A percentile compares a stretch with the other conserved stretches of the same genome.
phyloP scores from a whole-genome alignment of 2,329 filamentous ascomycete species.

The Talaromyces albobiverticillius region DNA sequence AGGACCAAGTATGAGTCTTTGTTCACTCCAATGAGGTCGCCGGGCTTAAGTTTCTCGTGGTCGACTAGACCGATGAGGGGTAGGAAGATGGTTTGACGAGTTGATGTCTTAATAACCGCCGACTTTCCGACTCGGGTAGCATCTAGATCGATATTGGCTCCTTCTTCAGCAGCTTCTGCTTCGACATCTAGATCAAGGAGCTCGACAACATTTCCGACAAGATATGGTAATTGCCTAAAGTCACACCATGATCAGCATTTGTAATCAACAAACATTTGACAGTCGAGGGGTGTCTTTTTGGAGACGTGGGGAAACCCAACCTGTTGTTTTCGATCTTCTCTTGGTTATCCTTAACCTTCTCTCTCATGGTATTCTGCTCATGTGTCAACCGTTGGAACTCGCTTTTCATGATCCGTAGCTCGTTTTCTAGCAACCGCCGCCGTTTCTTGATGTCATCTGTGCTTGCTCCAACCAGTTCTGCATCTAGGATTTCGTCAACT shows the following conservation, averaged over 20 bases:
- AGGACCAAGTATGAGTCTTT: slow-evolving; percentile 98
- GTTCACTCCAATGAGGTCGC: slow-evolving; percentile 95
- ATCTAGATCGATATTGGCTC: slow-evolving; percentile 97
- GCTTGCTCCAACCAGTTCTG: slow-evolving; percentile 87
- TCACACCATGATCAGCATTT: slow-evolving; percentile 1
- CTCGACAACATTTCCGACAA: slow-evolving; percentile 97
- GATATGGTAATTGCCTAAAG: slow-evolving; percentile 87
- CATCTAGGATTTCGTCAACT: slow-evolving; percentile 81
- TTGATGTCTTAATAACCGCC: slow-evolving; percentile 98
- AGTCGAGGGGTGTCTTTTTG: background rate
- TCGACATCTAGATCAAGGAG: slow-evolving; percentile 94
- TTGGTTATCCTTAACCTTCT: slow-evolving; percentile 98
- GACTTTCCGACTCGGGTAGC: slow-evolving; percentile 96
- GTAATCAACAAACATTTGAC: slow-evolving; percentile 2
- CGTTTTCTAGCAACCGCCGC: slow-evolving; percentile 90
- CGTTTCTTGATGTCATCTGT: slow-evolving; percentile 93
- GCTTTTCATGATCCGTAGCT: slow-evolving; percentile 97
- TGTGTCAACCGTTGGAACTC: slow-evolving; percentile 91
- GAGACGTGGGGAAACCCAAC: slow-evolving; percentile 56
- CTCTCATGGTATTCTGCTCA: slow-evolving; percentile 92
- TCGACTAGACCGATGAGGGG: slow-evolving; percentile 96
- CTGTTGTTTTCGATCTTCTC: slow-evolving; percentile 99
- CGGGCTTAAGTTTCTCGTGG: slow-evolving; percentile 90
- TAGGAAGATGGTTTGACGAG: slow-evolving; percentile 96
- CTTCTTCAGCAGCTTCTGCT: slow-evolving; percentile 93